Base-by-base conservation (phyloP, 2,329 filamentous ascomycete genomes). In the Fusarium subtropicale region DNA sequence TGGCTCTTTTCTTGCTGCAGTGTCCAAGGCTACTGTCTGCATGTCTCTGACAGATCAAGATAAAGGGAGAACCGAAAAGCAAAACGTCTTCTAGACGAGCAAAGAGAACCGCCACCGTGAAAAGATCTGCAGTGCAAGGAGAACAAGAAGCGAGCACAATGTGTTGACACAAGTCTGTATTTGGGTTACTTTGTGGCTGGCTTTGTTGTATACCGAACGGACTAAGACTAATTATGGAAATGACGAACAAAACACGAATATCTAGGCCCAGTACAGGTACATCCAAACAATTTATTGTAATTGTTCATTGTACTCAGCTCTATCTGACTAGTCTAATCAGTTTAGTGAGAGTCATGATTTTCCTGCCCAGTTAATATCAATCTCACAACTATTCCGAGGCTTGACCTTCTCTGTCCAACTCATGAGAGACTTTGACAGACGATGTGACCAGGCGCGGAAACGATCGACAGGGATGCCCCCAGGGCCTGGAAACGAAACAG, bases 401-500 rank as follows among this genome's bases (percentile, higher is more conserved):
- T 64, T 51, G 47, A 57, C 64, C 64, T 42, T 59, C 34, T 53
- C 50, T 45, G 53, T 59, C 42, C 52, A 55, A 48, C 36, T 50
- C 24, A 34, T 45, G 56, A 56, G 69, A 56, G 60, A 50, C 44
- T 41, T 48, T 31, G 38, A 62, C 42, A 44, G 60, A 50, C 66
- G 45, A 48, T 58, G 53, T 64, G 63, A 51, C 67, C 63, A 68
- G 42, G 26, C 56, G 22, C 64, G 70, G 67, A 60, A 66, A 62
- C 59, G 65, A 72, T 72, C 61, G 59, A 56, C 71, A 60, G 60
- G 70, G 71, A 59, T 62, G 55, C 52, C 67, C 68, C 66, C 56
- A 65, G n/a, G 4, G 16, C 18, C 20, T 26, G 22, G 67, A 74
- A 74, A 74, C 71, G 44, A 71, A 74, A 71, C 69, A 66, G 69